Conservation (phyloP, 2,329 filamentous ascomycete genomes). For the Diaporthe batatas region DNA sequence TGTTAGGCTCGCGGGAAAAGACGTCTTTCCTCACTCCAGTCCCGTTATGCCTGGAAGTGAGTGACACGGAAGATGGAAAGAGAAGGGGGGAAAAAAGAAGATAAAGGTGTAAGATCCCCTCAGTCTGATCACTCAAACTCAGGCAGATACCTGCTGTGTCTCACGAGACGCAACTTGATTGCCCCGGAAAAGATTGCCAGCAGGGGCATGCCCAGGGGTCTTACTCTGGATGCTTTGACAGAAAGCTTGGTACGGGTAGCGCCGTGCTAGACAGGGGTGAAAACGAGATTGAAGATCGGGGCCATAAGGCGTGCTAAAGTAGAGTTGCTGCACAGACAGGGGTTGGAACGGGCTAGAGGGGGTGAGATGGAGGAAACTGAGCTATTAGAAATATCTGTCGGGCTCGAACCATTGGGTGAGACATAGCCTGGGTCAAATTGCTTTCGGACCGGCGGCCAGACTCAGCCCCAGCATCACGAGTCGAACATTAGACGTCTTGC, state of each 20-base stretch:
- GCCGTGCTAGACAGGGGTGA: constrained; percentile 7
- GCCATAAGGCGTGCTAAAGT: background rate
- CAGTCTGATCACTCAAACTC: background rate
- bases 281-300: background rate
- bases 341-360: background rate
- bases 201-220: background rate
- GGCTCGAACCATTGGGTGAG: background rate
- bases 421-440: background rate
- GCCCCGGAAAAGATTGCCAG: background rate
- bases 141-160: background rate
- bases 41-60: too few relatives aligned
- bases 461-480: background rate
- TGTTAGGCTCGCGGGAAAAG: too few relatives aligned
- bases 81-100: background rate
- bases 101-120: background rate
- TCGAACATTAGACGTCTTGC: background rate
- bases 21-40: background rate
- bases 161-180: background rate
- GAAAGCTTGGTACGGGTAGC: constrained; percentile 29
- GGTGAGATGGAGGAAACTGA: too few relatives aligned
- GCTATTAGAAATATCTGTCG: background rate
- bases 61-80: too few relatives aligned
- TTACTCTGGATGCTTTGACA: background rate
- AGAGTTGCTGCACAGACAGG: constrained; percentile 18
- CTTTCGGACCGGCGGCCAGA: background rate